Base-by-base conservation (phyloP, 495 filamentous ascomycete species). In the Cercophora samala region DNA sequence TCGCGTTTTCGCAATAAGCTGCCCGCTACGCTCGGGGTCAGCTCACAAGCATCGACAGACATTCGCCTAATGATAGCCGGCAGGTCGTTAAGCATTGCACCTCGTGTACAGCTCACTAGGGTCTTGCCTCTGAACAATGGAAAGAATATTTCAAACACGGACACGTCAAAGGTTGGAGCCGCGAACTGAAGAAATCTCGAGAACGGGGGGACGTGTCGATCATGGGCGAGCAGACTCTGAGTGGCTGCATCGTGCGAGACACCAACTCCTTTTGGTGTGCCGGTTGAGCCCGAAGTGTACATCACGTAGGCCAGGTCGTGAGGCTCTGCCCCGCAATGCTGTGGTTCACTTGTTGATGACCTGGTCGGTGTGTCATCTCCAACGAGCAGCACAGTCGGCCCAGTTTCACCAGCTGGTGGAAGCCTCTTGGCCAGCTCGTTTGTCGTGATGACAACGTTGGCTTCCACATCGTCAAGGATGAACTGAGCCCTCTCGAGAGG, bases 251-350 rank as follows among this genome's bases (percentile, higher is more conserved):
- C 75, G 79, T 97, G 93, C 25, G 91, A 90, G 37, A 96, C 78
- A 0, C 81, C 81, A 2, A 96, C 93, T 0, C 93, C 93, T 78
- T 97, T 97, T 2, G 93, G 93, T 4, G 84, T 85, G n/a, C 93
- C 93, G 0, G 92, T 96, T 5, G 91, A 93, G 15, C 93, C 93
- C 17, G 89, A 93, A 1, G 93, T 97, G 71, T 96, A 97, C 86
- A 97, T 91, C 55, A 97, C 85, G 76, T 96, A 97, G 19, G 92
- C 93, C 6, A 91, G 71, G 69, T 91, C 82, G 1, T 69, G 60
- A 2, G 76, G 64, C 4, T 55, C 65, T 1, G 73, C 67, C 19
- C 69, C 26, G 26, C 60, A 70, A 37, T 65, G 63, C 24, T 62
- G 21, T 0, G 5, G 19, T 2, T 46, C 29, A 13, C 22, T 42